Evolutionary conservation across 257 asterid genomes (phyloP).

Genomic region (Nyctanthes arbortristis): DNA sequence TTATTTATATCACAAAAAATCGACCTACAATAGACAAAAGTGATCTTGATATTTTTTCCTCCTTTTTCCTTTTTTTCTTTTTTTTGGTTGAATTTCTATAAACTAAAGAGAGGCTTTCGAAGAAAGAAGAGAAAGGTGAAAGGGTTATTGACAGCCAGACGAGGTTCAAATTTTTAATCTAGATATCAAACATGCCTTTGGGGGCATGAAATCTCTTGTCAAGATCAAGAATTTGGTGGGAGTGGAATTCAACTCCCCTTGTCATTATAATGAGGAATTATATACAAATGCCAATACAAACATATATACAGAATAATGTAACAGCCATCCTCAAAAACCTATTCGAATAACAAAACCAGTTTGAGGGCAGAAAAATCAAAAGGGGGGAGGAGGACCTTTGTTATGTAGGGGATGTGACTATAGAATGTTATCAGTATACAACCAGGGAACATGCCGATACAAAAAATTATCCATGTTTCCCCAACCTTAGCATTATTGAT

Average conservation of each 20-base stretch:
- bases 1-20: too few relatives aligned
- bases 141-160: too few relatives aligned
- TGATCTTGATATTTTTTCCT: too few relatives aligned
- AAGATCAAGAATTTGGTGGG: too few relatives aligned
- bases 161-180: too few relatives aligned
- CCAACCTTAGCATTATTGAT: background rate
- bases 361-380: background rate
- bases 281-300: background rate
- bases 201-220: too few relatives aligned
- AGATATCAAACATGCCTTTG: too few relatives aligned
- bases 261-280: background rate
- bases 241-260: slow-evolving; percentile 7
- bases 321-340: slow-evolving; percentile 10
- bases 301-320: background rate
- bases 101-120: too few relatives aligned
- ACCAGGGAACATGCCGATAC: background rate
- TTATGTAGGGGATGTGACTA: background rate
- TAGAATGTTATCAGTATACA: background rate
- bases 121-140: too few relatives aligned
- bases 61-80: too few relatives aligned
- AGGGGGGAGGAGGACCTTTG: background rate
- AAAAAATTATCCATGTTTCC: background rate
- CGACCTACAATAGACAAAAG: too few relatives aligned
- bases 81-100: too few relatives aligned
- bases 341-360: background rate